Base-by-base conservation (phyloP, 148 eudicot genomes). In the Diospyros kaki region DNA sequence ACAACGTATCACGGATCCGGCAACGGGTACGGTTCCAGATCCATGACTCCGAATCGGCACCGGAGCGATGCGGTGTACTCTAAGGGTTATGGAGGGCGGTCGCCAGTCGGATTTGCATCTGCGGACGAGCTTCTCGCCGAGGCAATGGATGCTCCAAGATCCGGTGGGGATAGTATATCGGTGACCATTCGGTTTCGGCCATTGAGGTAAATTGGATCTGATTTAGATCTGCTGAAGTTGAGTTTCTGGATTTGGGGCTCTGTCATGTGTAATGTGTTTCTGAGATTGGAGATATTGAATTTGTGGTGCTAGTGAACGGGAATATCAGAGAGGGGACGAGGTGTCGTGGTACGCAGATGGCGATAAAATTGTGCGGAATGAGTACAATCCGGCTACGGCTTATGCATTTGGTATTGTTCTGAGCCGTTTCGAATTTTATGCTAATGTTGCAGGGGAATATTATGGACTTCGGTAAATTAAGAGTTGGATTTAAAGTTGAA, bases 171-270 rank as follows among this genome's bases (percentile, higher is more conserved):
- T 85, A 94, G 98, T 55, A 94, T 94, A 58, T 92, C 98, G 53
- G 98, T 92, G 38, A 94, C 98, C 9, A 86, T 94, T 59, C 82
- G 98, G 66, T 94, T 94, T 84, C 86, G 98, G 64, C 98, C 98
- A 1, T 65, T 94, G 91, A 94, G 84, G 98, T 90, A 70, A 76
- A 45, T n/a, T 71, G 69, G 85, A 85, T 88, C 83, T 80, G 79
- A 50, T 62, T 67, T 80, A 70, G 84, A 82, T 81, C 83, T 80
- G 66, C 51, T 14, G 15, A 13, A 8, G 68, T 69, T 62, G 60
- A 17, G 68, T n/a, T 56, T 45, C 46, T 64, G 39, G 18, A 15
- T 11, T 53, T 69, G 65, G 75, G 73, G 77, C 60, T 78, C 28
- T 58, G 9, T 48, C 63, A 69, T 43, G 72, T 1, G 70, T 73